Evolutionary conservation across 257 asterid species (phyloP), one percentile per base, ranked within the genome.

Genomic region (Solanum stenotomum): DNA sequence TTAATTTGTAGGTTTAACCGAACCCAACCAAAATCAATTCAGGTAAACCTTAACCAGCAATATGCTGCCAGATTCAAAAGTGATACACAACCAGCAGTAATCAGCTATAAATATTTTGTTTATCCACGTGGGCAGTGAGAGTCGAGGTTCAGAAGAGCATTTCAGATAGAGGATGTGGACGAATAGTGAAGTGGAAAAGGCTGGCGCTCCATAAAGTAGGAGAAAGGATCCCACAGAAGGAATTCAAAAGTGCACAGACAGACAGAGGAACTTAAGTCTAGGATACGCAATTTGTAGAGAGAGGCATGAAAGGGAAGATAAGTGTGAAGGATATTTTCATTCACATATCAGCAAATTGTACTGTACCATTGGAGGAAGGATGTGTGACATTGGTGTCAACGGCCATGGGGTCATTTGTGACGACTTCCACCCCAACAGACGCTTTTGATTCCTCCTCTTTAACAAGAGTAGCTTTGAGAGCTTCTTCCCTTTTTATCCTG

Each of bases 371-470:
- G 88, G 91, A 88, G 82, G 94, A 89, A 84, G 93, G 90, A 84
- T 90, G 93, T 77, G 90, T 84, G 86, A 90, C 88, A 84, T 78
- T 91, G 56, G 95, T 75, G 92, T 97, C 99, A 91, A 95, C 85
- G 84, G 91, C 91, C 99, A 97, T 96, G 9, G 98, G 94, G 89
- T 96, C 99, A 83, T 89, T 92, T 14, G 85, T 90, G 84, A 90
- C 84, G 61, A 89, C 90, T 88, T 96, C 99, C 11, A 87, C 92
- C 85, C 91, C 92, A 85, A 91, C 89, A 87, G 93, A 85, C 84
- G 94, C 93, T 92, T 94, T 95, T 88, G 96, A 91, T 93, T 95
- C 97, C 93, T 96, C 99, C 91, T 97, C 98, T 94, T 97, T 95
- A 79, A 92, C 61, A 34, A 91, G 96, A 89, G 94, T 77, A 90